Base-by-base conservation (phyloP, 2,329 filamentous ascomycete species). In the Truncatella angustata region DNA sequence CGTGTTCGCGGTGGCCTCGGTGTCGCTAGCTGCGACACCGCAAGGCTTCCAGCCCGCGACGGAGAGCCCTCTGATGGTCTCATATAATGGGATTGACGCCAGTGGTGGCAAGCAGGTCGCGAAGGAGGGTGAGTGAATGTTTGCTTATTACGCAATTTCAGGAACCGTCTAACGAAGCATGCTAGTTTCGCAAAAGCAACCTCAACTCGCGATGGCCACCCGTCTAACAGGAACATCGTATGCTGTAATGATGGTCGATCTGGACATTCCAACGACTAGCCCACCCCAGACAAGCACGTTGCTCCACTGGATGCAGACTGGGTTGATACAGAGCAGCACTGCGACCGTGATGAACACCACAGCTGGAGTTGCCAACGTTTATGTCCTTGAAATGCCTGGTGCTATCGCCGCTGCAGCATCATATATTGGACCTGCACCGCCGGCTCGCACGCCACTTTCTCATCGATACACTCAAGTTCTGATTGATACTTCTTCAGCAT, bases 231-330 rank as follows among this genome's bases (percentile, higher is more conserved):
- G 73, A 46, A 66, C 66, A 47, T 72, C 70, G 4, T 75, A 70
- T 56, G 68, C 70, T 12, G 62, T 74, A 28, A 49, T 74, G 52
- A 74, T 74, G 72, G 63, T 75, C 43, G 71, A 74, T 53, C 67
- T 79, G 5, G 77, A 77, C 57, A 80, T 72, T 65, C 77, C 72
- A 42, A 74, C 73, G 10, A 70, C 66, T 56, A 66, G 24, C 35
- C 66, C 71, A 3, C 67, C 68, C 1, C 46, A 60, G 42, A 73
- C 71, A 9, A 62, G 58, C 51, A 74, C 71, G 11, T 60, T 73
- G 20, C 66, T 75, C 36, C 71, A 74, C 64, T 75, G 73, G 73
- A 60, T 74, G 64, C 72, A 75, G 61, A 71, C 65, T 1, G 68
- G 63, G n/a, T 62, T 75, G 21, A 64, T 58, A 21, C 61, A 63